Evolutionary conservation across 441 rosid species (phyloP).

Genomic region (Euphorbia celastroides): DNA sequence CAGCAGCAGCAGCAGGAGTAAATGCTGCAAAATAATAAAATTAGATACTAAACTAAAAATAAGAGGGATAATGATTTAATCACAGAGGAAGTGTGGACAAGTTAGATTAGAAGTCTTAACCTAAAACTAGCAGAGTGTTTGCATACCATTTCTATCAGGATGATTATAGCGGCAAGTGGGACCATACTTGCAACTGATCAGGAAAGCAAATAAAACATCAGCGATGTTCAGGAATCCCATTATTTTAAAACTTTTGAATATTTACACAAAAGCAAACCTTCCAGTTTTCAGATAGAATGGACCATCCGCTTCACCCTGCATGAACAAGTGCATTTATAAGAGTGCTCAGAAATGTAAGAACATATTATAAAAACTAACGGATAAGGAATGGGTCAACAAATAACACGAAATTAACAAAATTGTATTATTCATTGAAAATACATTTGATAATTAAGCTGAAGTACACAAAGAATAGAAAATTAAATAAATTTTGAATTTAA

Average conservation of each 20-base stretch:
- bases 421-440: background rate
- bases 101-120: background rate
- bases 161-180: slow-evolving; percentile 91
- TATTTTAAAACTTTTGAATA: background rate
- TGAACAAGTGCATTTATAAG: slow-evolving; percentile 17
- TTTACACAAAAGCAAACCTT: slow-evolving; percentile 44
- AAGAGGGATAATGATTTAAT: background rate
- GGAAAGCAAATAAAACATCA: slow-evolving; percentile 16
- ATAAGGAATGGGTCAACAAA: background rate
- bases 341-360: slow-evolving; percentile 9
- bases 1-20: slow-evolving; percentile 55
- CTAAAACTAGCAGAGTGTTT: background rate
- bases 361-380: background rate
- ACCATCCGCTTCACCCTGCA: slow-evolving; percentile 84
- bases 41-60: background rate
- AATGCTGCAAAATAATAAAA: slow-evolving; percentile 42
- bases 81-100: background rate
- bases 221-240: slow-evolving; percentile 2
- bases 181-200: slow-evolving; percentile 86
- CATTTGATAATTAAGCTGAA: background rate
- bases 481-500: background rate
- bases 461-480: background rate
- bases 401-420: background rate
- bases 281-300: slow-evolving; percentile 95
- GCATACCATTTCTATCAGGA: slow-evolving; percentile 82